Evolutionary conservation across 208 protist genomes (phyloP), one percentile per base, ranked within the genome.

Genomic region (Phytomonas sp.): DNA sequence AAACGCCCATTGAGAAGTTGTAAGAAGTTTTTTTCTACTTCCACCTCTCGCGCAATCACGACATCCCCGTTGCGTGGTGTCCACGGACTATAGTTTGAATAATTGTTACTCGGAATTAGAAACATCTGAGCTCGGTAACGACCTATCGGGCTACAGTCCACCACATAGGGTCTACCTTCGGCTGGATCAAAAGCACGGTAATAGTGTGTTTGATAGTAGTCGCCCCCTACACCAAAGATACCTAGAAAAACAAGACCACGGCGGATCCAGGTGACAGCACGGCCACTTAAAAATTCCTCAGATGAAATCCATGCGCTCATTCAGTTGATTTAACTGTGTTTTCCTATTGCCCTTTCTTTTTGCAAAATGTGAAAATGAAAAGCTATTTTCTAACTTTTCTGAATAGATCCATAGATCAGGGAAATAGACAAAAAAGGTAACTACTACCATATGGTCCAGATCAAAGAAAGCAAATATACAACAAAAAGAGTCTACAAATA

Each of bases 181-280:
- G 53, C 36, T 0, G 77, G 80, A 33, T 89, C 82, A 67, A 93
- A 96, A 17, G 88, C 88, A 15, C 87, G 32, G 67, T 93, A 92
- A 75, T 91, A 82, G 74, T 93, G 88, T 60, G 74, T 93, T 15
- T 85, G 65, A 72, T 94, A 96, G 75, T 96, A 96, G 70, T 96
- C 91, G 67, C 81, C 83, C 33, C 65, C 76, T 0, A 95, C 85
- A 29, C 90, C 90, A 62, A 79, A 81, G 13, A 81, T 66, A 61
- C 70, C 77, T 65, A 95, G 83, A 1, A 80, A 37, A 30, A 80
- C 62, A 5, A 95, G 81, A 29, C 81, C 84, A 66, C 83, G 84
- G 9, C 86, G 80, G 51, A 82, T 83, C 81, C 81, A 86, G 31
- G 77, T 83, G 28, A 87, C 87, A 5, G 71, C 78, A 36, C 71